phyloP scores from a whole-genome alignment of 192 early-diverging fungal species.

The Backusella morwellensis region DNA sequence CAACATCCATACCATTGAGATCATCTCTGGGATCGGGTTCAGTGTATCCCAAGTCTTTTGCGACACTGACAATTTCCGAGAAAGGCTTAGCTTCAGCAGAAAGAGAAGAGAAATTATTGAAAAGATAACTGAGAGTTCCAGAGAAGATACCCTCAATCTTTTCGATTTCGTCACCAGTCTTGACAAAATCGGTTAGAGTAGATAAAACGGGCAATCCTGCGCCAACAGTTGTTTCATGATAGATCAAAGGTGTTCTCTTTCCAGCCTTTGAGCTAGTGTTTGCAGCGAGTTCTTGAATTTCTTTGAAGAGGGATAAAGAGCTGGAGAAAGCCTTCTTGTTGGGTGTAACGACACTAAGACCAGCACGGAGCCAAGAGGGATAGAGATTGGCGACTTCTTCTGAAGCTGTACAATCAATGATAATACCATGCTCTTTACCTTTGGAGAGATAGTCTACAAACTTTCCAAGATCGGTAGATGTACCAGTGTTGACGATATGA shows the following conservation, averaged over 20 bases:
- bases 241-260: slow-evolving; percentile 60
- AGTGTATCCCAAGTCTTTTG: slow-evolving; percentile 93
- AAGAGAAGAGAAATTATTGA: slow-evolving; percentile 92
- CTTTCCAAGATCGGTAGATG: slow-evolving; percentile 43
- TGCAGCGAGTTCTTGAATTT: slow-evolving; percentile 60
- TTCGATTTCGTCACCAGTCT: slow-evolving; percentile 89
- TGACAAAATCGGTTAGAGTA: slow-evolving; percentile 87
- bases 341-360: slow-evolving; percentile 90
- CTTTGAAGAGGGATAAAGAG: slow-evolving; percentile 64
- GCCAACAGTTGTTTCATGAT: slow-evolving; percentile 96
- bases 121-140: slow-evolving; percentile 96
- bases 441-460: slow-evolving; percentile 59
- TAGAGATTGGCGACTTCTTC: slow-evolving; percentile 77
- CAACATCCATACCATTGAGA: slow-evolving; percentile 98
- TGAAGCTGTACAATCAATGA: slow-evolving; percentile 92
- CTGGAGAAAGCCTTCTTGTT: slow-evolving; percentile 98
- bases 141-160: slow-evolving; percentile 98
- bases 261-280: slow-evolving; percentile 18
- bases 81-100: slow-evolving; percentile 62
- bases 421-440: slow-evolving; percentile 55
- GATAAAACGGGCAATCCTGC: slow-evolving; percentile 94
- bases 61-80: slow-evolving; percentile 86
- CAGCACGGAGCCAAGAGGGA: slow-evolving; percentile 75
- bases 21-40: slow-evolving; percentile 99
- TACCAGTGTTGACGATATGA: slow-evolving; percentile 36